Base-by-base conservation (phyloP, 2,329 filamentous ascomycete species). In the Gnomoniopsis smithogilvyi region DNA sequence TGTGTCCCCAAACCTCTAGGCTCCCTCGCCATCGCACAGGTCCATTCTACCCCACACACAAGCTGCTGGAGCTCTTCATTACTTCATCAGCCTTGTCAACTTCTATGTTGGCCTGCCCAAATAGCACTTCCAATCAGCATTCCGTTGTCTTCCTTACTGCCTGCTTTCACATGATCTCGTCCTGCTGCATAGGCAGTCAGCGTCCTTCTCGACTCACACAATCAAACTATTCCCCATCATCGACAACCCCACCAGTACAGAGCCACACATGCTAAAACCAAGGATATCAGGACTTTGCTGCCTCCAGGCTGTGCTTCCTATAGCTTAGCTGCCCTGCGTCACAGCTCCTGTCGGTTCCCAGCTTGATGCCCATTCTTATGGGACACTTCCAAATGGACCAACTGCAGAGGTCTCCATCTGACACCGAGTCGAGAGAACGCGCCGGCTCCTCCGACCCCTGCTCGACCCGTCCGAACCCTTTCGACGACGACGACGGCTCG, bases 381-480 rank as follows among this genome's bases (percentile, higher is more conserved):
- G 70, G 68, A 70, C 70, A 70, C 73, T 76, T 70, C 74, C 80
- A 77, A 76, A 84, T 84, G 81, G 80, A 82, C 77, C 77, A 74
- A 71, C 73, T 76, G 70, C 75, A 77, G 69, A 75, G 68, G 68
- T 74, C 76, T 45, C 52, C 61, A 64, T 21, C 54, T 24, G 45
- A 47, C 45, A 73, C 75, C 69, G 79, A 83, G 73, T 75, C 76
- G 72, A 78, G 75, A 78, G 81, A 84, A 75, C 81, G 82, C 73
- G 80, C 81, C 68, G 77, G 78, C 73, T 87, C 84, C 67, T 81
- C 82, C 73, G 85, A 88, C 76, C 81, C 83, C 71, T 80, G 79
- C 72, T 82, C 84, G 67, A 84, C 81, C 65, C 81, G 85, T 63
- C 83, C 82, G 54, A 87, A 88, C 64, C 85, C 85, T 45, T 88